Conservation (phyloP, 2,329 filamentous ascomycete genomes). For the Lachnellula hyalina region DNA sequence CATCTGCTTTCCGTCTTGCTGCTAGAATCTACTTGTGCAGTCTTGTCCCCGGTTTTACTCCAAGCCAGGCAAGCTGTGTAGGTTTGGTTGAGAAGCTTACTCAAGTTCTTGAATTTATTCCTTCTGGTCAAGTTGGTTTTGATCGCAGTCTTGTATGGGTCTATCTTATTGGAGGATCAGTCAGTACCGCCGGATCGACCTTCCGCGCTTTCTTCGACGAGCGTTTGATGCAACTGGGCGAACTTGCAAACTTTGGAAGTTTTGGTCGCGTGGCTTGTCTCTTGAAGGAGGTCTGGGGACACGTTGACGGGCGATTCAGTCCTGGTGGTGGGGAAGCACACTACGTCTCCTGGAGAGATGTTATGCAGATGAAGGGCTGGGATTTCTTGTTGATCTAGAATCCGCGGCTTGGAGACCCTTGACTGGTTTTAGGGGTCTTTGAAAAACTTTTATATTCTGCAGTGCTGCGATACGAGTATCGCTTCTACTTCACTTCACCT, state of each 20-base stretch:
- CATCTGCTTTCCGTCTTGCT: slow-evolving; percentile 81
- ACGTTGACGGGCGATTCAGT: slow-evolving; percentile 54
- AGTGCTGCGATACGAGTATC: slow-evolving; percentile 17
- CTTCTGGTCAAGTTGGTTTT: slow-evolving; percentile 73
- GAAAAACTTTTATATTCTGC: slow-evolving; percentile 18
- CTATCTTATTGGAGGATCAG: slow-evolving; percentile 78
- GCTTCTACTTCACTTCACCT: slow-evolving; percentile 15
- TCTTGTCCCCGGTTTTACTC: slow-evolving; percentile 82
- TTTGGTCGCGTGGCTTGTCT: slow-evolving; percentile 79
- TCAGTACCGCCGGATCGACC: slow-evolving; percentile 63
- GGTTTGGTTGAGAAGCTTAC: slow-evolving; percentile 75
- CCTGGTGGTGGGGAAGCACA: slow-evolving; percentile 40
- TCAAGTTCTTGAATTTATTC: slow-evolving; percentile 73
- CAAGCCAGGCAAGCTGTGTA: slow-evolving; percentile 65
- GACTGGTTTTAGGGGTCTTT: slow-evolving; percentile 17
- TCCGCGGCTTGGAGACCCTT: slow-evolving; percentile 7
- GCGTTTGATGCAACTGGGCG: slow-evolving; percentile 68
- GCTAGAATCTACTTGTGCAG: slow-evolving; percentile 97
- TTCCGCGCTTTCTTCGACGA: slow-evolving; percentile 78
- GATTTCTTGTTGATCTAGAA: slow-evolving; percentile 81
- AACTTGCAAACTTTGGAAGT: slow-evolving; percentile 72
- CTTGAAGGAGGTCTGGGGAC: slow-evolving; percentile 74
- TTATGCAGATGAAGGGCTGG: slow-evolving; percentile 88
- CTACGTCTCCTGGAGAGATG: slow-evolving; percentile 88
- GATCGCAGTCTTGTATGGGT: slow-evolving; percentile 93